Evolutionary conservation across 345 rosid species (phyloP), one percentile per base, ranked within the genome.

Genomic region (Aegle marmelos): DNA sequence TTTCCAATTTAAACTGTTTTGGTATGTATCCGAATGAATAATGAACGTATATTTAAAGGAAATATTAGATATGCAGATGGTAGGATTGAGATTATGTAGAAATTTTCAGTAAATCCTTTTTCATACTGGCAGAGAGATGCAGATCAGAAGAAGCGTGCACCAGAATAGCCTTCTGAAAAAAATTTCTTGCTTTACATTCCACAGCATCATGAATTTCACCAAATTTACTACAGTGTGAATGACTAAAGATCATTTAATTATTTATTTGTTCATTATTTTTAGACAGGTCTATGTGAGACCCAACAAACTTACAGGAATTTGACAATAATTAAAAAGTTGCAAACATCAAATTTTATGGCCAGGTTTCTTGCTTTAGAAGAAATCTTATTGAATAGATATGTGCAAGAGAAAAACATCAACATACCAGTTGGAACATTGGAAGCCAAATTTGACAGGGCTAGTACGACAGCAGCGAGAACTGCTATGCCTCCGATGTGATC

Each of bases 401-500:
- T n/a, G 61, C 53, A 8, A 30, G 37, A 53, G 61, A 28, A 4
- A 4, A 11, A 61, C 39, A 39, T 22, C 21, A 61, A 5, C 76
- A 45, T 86, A 91, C 98, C 97, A 0, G 98, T 93, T 64, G 97
- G 98, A 37, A 95, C 98, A 76, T 93, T 95, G 7, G 98, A 95
- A 56, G 94, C 93, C 78, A 95, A 78, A 75, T 91, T 95, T 22
- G 98, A 91, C 73, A 93, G 84, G 19, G 84, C 67, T 48, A 95
- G 87, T 75, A 95, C 87, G 80, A 93, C 92, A 36, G 85, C 16
- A 1, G 94, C 90, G 2, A 93, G 91, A 71, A 95, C 81, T n/a
- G 85, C 88, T 3, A 45, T 61, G 61, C 98, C 98, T 27, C 84
- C 60, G 21, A 83, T 78, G 64, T 71, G 84, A 72, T 87, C 77